These are phyloP conservation scores for Solanum clarkiae DNA, from an alignment of 257 asterid genomes.

Conservation along the genomic window DNA sequence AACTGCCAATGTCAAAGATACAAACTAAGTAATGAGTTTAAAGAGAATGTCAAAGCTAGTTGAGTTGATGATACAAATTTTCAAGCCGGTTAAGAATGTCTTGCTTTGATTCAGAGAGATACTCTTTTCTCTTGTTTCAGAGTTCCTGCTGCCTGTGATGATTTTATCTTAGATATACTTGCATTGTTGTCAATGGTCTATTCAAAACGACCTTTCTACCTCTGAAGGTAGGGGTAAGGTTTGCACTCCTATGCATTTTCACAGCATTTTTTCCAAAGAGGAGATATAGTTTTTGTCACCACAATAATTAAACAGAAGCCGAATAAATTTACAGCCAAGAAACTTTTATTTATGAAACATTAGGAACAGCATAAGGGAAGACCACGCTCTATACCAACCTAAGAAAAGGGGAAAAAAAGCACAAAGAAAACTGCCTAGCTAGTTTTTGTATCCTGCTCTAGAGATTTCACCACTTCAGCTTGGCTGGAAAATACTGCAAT, in stretches of 20 bases:
- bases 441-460: neutral
- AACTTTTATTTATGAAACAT: neutral
- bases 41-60: neutral
- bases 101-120: conserved; percentile 42
- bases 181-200: neutral
- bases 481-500: conserved; percentile 31
- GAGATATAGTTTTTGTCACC: neutral
- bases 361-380: neutral
- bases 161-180: neutral
- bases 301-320: neutral
- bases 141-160: conserved; percentile 23
- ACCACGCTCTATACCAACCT: neutral
- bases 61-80: neutral
- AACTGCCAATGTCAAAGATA: neutral
- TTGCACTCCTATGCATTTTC: neutral
- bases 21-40: no score
- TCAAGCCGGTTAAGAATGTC: conserved; percentile 63
- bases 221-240: neutral
- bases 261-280: neutral
- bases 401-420: neutral
- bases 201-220: neutral
- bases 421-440: neutral
- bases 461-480: conserved; percentile 23
- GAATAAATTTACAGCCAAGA: neutral
- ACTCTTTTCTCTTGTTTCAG: conserved; percentile 43